A percentile compares a stretch with the other conserved stretches of the same genome.
These are phyloP conservation scores for Chaetomium fimeti DNA, from an alignment of 495 filamentous ascomycete genomes.

Conservation along the genomic window DNA sequence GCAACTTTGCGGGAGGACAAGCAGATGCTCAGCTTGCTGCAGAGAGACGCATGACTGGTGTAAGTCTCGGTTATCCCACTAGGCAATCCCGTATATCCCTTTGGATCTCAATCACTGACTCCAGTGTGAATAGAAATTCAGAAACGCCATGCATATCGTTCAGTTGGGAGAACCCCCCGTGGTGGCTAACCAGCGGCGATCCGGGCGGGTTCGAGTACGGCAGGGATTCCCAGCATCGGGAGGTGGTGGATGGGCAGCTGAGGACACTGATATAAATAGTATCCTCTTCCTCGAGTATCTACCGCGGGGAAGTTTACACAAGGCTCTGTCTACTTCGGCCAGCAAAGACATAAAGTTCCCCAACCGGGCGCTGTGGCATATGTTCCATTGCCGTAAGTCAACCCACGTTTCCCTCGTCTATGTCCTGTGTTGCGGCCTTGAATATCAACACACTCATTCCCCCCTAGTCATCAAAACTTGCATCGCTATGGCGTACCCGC, in stretches of 20 bases:
- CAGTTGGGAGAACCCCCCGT: background rate
- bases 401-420: too few relatives aligned
- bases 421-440: too few relatives aligned
- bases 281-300: background rate
- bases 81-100: too few relatives aligned
- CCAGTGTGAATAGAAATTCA: too few relatives aligned
- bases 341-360: background rate
- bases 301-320: background rate
- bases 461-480: background rate
- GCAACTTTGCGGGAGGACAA: background rate
- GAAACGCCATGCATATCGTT: background rate
- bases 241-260: too few relatives aligned
- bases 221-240: too few relatives aligned
- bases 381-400: slow-evolving; percentile 7
- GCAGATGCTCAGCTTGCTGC: background rate
- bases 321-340: background rate
- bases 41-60: background rate
- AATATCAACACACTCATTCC: background rate
- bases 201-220: background rate
- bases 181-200: background rate
- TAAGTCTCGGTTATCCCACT: background rate
- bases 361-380: background rate
- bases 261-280: background rate
- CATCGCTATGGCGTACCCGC: background rate
- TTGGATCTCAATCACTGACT: background rate